These are phyloP conservation scores for Thielaviopsis euricoi DNA, from an alignment of 2,329 filamentous ascomycete species.

Conservation along the genomic window DNA sequence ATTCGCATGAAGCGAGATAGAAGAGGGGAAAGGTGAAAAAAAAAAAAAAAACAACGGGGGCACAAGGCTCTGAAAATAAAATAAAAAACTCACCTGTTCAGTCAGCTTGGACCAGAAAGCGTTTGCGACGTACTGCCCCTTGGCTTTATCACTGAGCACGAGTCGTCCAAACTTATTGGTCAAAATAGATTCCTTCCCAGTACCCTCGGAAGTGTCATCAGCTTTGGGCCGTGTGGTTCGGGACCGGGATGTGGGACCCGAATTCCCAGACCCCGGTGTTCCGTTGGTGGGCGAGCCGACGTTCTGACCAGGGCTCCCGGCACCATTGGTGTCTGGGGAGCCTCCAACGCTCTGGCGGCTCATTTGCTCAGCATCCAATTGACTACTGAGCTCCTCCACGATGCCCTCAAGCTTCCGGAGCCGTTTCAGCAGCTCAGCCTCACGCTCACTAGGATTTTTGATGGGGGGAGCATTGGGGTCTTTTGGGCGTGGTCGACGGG, in stretches of 20 bases:
- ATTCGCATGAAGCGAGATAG: too few relatives aligned
- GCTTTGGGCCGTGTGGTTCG: neutral
- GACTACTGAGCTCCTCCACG: slow-evolving; percentile 51
- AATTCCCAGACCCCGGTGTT: slow-evolving; percentile 3
- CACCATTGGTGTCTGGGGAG: slow-evolving; percentile 5
- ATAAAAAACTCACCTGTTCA: slow-evolving; percentile 40
- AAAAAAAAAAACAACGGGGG: neutral
- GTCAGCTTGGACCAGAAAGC: slow-evolving; percentile 63
- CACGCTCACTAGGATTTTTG: slow-evolving; percentile 44
- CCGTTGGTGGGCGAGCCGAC: slow-evolving; percentile 4
- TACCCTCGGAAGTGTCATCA: slow-evolving; percentile 3
- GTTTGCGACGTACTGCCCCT: slow-evolving; percentile 48
- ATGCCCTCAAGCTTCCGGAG: slow-evolving; percentile 60
- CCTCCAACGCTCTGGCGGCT: slow-evolving; percentile 3
- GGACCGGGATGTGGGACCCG: neutral
- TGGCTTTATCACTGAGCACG: slow-evolving; percentile 12
- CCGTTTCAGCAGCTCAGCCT: slow-evolving; percentile 55
- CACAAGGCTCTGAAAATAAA: neutral
- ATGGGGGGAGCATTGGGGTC: slow-evolving; percentile 43
- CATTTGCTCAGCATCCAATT: slow-evolving; percentile 39
- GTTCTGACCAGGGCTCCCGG: neutral
- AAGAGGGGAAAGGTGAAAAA: neutral
- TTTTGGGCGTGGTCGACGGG: slow-evolving; percentile 47
- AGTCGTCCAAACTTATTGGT: slow-evolving; percentile 12
- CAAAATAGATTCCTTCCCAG: slow-evolving; percentile 2